These are phyloP conservation scores for Vigna angularis DNA, from an alignment of 306 rosid species.

Conservation along the genomic window DNA sequence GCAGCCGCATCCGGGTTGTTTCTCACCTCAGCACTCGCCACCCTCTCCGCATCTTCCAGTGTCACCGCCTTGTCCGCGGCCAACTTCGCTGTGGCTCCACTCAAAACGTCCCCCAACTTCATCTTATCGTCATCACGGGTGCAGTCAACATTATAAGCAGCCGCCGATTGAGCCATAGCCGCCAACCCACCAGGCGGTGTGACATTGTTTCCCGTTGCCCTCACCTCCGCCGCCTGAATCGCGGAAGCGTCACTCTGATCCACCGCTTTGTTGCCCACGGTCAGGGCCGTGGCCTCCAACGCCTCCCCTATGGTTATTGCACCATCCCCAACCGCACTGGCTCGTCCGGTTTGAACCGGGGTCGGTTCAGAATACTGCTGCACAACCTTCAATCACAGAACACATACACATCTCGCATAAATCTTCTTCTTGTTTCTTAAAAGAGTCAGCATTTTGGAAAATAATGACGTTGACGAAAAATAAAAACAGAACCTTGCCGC, in stretches of 20 bases:
- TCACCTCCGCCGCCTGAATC: conserved; percentile 77
- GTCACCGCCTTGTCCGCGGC: conserved; percentile 66
- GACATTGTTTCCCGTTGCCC: conserved; percentile 62
- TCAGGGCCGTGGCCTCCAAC: conserved; percentile 66
- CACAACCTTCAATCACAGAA: conserved; percentile 56
- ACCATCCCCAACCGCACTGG: conserved; percentile 23
- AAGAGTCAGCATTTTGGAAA: too few species aligned
- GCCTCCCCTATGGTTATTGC: conserved; percentile 80
- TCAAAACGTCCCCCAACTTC: conserved; percentile 59
- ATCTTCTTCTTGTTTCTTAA: too few species aligned
- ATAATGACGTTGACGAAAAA: too few species aligned
- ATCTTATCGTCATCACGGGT: conserved; percentile 55
- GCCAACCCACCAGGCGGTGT: conserved; percentile 64
- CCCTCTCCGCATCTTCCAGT: conserved; percentile 63
- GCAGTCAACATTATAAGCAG: conserved; percentile 53
- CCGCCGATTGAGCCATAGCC: conserved; percentile 69
- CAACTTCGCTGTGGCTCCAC: conserved; percentile 59
- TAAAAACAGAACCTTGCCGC: conserved; percentile 63
- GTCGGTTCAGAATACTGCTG: conserved; percentile 56
- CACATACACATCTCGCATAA: neutral
- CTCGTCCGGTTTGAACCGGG: conserved; percentile 11
- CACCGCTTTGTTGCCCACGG: conserved; percentile 60
- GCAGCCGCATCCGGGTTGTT: conserved; percentile 51
- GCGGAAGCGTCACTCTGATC: conserved; percentile 71
- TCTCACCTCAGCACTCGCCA: conserved; percentile 68